These are phyloP conservation scores for Massariosphaeria phaeospora DNA, from an alignment of 495 filamentous ascomycete species.

Conservation along the genomic window DNA sequence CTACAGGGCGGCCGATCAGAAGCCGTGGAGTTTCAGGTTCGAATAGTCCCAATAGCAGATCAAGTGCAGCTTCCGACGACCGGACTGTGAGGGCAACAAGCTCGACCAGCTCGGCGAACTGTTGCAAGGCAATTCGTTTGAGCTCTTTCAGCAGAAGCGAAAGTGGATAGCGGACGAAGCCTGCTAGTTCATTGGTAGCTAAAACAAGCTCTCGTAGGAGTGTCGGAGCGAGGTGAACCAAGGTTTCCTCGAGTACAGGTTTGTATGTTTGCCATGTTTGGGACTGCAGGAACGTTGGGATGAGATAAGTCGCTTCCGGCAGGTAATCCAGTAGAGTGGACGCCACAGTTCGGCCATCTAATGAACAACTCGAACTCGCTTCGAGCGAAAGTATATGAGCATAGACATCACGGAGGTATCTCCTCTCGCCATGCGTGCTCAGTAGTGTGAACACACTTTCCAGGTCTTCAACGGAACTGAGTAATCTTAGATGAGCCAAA, in stretches of 20 bases:
- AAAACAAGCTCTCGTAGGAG: conserved; percentile 39
- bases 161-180: conserved; percentile 44
- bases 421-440: conserved; percentile 8
- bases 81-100: conserved; percentile 43
- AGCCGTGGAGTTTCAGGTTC: conserved; percentile 42
- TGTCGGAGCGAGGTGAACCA: conserved; percentile 20
- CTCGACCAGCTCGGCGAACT: conserved; percentile 40
- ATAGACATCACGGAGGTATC: conserved; percentile 1
- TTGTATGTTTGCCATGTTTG: conserved; percentile 25
- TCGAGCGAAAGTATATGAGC: conserved; percentile 4
- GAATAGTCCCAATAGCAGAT: conserved; percentile 45
- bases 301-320: conserved; percentile 7
- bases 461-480: conserved; percentile 4
- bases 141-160: conserved; percentile 37
- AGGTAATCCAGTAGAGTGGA: conserved; percentile 10
- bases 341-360: background rate
- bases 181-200: conserved; percentile 36
- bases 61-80: conserved; percentile 43
- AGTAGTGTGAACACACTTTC: conserved; percentile 1
- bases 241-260: conserved; percentile 15
- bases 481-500: conserved; percentile 10
- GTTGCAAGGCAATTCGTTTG: conserved; percentile 31
- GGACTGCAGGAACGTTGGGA: conserved; percentile 30
- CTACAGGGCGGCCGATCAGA: conserved; percentile 35
- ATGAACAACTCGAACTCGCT: background rate